A percentile compares a stretch with the other conserved stretches of the same genome.
Evolutionary conservation across 352 stramenopile species (phyloP).

Genomic region (Globisporangium nunn): DNA sequence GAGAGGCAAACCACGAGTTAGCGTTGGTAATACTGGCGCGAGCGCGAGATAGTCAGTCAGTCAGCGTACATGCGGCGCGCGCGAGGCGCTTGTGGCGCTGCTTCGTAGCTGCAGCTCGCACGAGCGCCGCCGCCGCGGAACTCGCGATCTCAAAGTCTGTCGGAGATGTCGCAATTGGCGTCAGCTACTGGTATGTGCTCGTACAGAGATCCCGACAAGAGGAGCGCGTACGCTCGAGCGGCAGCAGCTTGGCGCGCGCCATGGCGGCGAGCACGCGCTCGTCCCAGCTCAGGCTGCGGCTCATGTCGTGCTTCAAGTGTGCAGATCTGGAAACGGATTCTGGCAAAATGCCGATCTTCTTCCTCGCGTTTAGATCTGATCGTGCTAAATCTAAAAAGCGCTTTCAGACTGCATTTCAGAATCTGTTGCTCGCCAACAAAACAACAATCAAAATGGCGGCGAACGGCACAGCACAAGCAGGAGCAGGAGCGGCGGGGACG

Average conservation of each 20-base stretch:
- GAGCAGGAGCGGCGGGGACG: constrained; percentile 16
- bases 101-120: constrained; percentile 40
- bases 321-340: constrained; percentile 14
- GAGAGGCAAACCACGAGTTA: not conserved
- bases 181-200: too few species aligned
- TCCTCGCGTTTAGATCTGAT: not conserved
- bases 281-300: constrained; percentile 41
- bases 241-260: constrained; percentile 21
- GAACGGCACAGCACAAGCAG: constrained; percentile 26
- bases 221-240: constrained; percentile 28
- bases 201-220: not conserved
- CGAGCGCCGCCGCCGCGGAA: constrained; percentile 48
- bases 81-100: constrained; percentile 52
- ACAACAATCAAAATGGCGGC: constrained; percentile 30
- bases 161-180: not conserved
- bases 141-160: constrained; percentile 53
- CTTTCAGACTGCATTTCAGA: not conserved
- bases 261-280: constrained; percentile 57
- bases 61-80: constrained; percentile 44
- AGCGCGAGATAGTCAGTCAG: too few species aligned
- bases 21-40: not conserved
- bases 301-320: constrained; percentile 26
- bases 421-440: too few species aligned
- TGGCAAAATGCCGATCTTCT: not conserved
- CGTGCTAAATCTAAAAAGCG: too few species aligned